Evolutionary conservation across 2,329 filamentous ascomycete species (phyloP).

Genomic region (Bipolaris gigantea): DNA sequence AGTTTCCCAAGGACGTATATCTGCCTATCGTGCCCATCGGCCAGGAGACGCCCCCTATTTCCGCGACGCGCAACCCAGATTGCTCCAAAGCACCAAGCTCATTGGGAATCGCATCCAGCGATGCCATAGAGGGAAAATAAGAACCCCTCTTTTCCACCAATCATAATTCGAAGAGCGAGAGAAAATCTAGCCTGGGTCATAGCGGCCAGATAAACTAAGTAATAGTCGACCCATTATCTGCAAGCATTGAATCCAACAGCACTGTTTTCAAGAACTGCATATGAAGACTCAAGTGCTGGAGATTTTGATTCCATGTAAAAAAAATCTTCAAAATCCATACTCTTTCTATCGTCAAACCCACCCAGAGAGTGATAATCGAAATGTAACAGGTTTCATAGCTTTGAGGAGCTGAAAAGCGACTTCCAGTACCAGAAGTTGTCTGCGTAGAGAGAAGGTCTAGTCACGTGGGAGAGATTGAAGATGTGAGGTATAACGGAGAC

Average conservation of each 20-base stretch:
- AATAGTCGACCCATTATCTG: not conserved
- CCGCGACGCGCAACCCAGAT: not conserved
- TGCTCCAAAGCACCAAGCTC: not conserved
- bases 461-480: slow-evolving; percentile 5
- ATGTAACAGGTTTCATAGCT: not conserved
- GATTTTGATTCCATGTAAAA: not conserved
- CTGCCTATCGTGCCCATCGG: not conserved
- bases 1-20: not conserved
- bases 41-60: not conserved
- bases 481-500: not conserved
- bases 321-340: not conserved
- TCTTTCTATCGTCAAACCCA: not conserved
- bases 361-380: not conserved
- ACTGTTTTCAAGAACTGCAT: not conserved
- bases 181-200: not conserved
- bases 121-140: not conserved
- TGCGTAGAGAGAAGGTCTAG: not conserved
- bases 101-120: not conserved
- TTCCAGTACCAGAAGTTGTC: not conserved
- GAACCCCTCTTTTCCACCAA: too few species aligned
- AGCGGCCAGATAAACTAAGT: not conserved
- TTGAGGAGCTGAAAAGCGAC: not conserved
- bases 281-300: slow-evolving; percentile 1
- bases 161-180: not conserved
- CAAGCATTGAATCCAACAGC: not conserved